Percentiles rank a stretch among this genome's conserved stretches.
phyloP scores from a whole-genome alignment of 2,329 filamentous ascomycete species.

The Clonostachys chloroleuca region DNA sequence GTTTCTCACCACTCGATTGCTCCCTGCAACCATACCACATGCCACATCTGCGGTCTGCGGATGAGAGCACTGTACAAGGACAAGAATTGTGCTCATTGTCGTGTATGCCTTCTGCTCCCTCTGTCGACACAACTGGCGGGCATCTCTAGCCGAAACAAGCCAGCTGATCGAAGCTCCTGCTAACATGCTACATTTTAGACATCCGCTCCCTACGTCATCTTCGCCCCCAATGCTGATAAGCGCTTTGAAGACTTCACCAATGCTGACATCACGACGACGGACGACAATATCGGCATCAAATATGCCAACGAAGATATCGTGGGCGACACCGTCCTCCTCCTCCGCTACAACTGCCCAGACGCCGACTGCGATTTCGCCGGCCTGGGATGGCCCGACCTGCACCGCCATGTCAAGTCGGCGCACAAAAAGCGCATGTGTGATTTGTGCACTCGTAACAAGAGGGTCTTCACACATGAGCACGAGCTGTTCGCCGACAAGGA shows the following conservation, averaged over 20 bases:
- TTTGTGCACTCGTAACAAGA: conserved; percentile 88
- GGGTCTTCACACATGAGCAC: conserved; percentile 97
- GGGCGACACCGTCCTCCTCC: conserved; percentile 80
- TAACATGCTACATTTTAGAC: conserved; percentile 38
- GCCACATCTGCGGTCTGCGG: conserved; percentile 89
- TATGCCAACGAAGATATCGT: conserved; percentile 88
- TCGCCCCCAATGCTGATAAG: conserved; percentile 81
- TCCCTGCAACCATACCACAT: conserved; percentile 94
- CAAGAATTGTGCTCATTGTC: conserved; percentile 93
- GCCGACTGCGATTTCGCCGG: conserved; percentile 76
- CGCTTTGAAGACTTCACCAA: conserved; percentile 78
- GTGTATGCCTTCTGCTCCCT: conserved; percentile 49
- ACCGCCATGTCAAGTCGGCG: conserved; percentile 73
- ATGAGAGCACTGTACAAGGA: conserved; percentile 94
- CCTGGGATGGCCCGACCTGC: conserved; percentile 53
- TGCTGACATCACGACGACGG: conserved; percentile 69
- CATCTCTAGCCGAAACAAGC: no score
- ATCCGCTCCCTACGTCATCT: conserved; percentile 77
- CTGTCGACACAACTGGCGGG: background rate
- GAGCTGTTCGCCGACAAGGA: conserved; percentile 81
- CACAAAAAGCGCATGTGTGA: conserved; percentile 92
- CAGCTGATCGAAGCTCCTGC: background rate
- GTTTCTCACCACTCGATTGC: conserved; percentile 84
- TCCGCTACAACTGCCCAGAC: conserved; percentile 95
- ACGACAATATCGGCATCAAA: conserved; percentile 84